These are phyloP conservation scores for Rhizopus arrhizus DNA, from an alignment of 371 early-diverging fungal species.

Conservation along the genomic window DNA sequence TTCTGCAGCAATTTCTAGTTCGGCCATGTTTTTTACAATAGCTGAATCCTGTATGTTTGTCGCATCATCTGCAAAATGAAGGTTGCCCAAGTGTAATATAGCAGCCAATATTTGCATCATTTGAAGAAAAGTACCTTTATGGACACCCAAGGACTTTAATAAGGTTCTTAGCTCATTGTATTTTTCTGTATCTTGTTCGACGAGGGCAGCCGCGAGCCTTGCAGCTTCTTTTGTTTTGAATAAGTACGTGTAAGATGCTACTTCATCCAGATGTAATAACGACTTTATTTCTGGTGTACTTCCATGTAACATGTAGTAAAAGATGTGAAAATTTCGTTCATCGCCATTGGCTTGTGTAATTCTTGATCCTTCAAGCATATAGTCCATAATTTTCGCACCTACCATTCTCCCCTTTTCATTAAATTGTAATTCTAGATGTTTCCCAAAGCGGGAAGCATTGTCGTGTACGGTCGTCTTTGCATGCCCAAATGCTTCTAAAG, in stretches of 20 bases:
- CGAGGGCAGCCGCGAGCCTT: conserved; percentile 19
- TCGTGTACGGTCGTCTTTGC: conserved; percentile 70
- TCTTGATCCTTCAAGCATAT: conserved; percentile 86
- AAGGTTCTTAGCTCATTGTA: conserved; percentile 70
- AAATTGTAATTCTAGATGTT: conserved; percentile 91
- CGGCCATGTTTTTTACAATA: conserved; percentile 55
- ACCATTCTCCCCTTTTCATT: conserved; percentile 81
- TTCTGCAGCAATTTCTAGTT: conserved; percentile 70
- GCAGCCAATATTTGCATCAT: conserved; percentile 68
- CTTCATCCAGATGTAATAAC: conserved; percentile 17
- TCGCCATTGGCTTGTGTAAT: conserved; percentile 52
- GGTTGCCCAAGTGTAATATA: conserved; percentile 76
- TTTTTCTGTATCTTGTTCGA: conserved; percentile 48
- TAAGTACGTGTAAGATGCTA: conserved; percentile 18
- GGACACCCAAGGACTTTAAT: conserved; percentile 81
- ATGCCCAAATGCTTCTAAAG: conserved; percentile 84
- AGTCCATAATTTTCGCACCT: conserved; percentile 85
- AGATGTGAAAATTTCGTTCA: conserved; percentile 90
- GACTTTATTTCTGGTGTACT: conserved; percentile 35
- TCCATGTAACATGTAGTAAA: conserved; percentile 78
- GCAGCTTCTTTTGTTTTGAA: conserved; percentile 30
- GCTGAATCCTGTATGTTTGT: conserved; percentile 54
- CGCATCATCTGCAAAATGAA: conserved; percentile 59
- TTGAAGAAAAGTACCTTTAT: conserved; percentile 67
- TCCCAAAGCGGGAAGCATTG: conserved; percentile 89